Evolutionary conservation across 352 stramenopile species (phyloP).

Genomic region (Aphanomyces cochlioides): DNA sequence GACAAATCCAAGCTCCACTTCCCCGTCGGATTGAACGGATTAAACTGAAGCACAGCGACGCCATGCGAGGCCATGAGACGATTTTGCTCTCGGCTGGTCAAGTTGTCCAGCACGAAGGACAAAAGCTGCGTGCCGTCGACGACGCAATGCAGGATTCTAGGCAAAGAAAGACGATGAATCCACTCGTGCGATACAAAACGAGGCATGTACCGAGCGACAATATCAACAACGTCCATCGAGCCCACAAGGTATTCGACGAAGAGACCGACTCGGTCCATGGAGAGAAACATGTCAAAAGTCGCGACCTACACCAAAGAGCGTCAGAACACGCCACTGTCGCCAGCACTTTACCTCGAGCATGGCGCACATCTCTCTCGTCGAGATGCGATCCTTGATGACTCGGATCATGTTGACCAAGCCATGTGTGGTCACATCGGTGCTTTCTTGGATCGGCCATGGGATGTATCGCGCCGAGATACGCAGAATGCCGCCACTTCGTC

Average conservation of each 20-base stretch:
- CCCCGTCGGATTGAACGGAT: constrained; percentile 53
- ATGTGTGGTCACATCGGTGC: neutral
- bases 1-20: constrained; percentile 53
- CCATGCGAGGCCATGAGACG: constrained; percentile 54
- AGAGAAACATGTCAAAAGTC: constrained; percentile 49
- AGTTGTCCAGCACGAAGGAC: constrained; percentile 47
- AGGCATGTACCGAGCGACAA: constrained; percentile 52
- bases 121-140: constrained; percentile 51
- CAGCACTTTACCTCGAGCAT: constrained; percentile 23
- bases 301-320: neutral
- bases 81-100: constrained; percentile 45
- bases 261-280: constrained; percentile 38
- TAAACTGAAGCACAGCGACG: constrained; percentile 51
- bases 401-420: constrained; percentile 17
- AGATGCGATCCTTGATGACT: constrained; percentile 26
- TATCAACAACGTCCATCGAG: constrained; percentile 47
- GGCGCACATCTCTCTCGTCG: constrained; percentile 22
- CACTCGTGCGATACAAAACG: constrained; percentile 30
- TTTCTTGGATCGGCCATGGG: constrained; percentile 31
- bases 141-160: constrained; percentile 29
- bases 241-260: constrained; percentile 43
- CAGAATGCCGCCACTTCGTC: constrained; percentile 37
- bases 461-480: constrained; percentile 43
- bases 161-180: neutral
- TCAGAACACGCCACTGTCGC: neutral